These are phyloP conservation scores for Clarireedia homoeocarpa DNA, from an alignment of 2,329 filamentous ascomycete genomes.

Conservation along the genomic window DNA sequence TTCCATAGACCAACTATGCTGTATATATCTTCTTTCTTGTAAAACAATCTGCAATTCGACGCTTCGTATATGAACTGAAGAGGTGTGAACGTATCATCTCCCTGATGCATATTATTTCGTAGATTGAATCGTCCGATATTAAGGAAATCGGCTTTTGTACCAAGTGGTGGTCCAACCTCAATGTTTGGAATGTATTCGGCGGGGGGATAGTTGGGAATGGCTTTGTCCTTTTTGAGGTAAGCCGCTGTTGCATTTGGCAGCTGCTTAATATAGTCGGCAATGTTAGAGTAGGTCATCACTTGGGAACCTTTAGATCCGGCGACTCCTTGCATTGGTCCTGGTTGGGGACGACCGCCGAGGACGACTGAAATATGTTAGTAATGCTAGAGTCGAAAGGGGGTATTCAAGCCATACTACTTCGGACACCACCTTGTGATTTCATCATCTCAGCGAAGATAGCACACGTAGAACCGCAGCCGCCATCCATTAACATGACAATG, in stretches of 20 bases:
- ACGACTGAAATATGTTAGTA: conserved; percentile 33
- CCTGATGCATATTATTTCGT: conserved; percentile 25
- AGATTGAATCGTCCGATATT: conserved; percentile 20
- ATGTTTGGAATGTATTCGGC: conserved; percentile 32
- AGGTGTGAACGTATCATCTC: conserved; percentile 30
- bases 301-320: conserved; percentile 53
- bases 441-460: conserved; percentile 49
- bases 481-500: conserved; percentile 32
- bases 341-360: conserved; percentile 46
- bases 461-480: conserved; percentile 53
- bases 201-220: conserved; percentile 15
- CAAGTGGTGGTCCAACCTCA: neutral
- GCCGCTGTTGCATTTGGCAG: neutral
- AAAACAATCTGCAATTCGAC: conserved; percentile 53
- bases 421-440: conserved; percentile 33
- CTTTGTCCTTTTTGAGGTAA: neutral
- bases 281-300: neutral
- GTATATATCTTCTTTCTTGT: conserved; percentile 36
- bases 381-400: neutral
- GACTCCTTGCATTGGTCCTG: conserved; percentile 51
- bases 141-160: neutral
- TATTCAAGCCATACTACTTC: neutral
- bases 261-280: neutral
- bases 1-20: conserved; percentile 42
- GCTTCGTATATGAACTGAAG: conserved; percentile 54